Conservation (phyloP, 768 basidiomycete species). For the Neoboletus brunneissimus region DNA sequence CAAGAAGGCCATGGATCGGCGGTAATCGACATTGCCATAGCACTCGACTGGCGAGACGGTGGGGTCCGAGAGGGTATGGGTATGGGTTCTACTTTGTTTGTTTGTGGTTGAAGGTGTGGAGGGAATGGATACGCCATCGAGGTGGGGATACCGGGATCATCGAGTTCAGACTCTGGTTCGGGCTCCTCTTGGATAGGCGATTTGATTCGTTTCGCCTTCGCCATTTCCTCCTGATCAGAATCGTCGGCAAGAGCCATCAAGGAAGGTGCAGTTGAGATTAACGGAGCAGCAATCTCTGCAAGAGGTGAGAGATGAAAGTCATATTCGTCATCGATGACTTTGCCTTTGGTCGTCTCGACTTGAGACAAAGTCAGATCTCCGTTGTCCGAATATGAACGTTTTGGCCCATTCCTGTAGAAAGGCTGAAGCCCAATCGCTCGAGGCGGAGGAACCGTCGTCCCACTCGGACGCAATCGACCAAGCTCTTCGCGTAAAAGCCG, state of each 20-base stretch:
- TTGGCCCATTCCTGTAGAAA: slow-evolving; percentile 22
- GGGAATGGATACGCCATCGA: slow-evolving; percentile 23
- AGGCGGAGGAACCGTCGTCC: slow-evolving; percentile 5
- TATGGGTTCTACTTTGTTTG: slow-evolving; percentile 25
- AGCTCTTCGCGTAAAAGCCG: slow-evolving; percentile 30
- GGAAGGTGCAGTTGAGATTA: slow-evolving; percentile 29
- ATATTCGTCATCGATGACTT: slow-evolving; percentile 25
- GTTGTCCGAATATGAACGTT: slow-evolving; percentile 17
- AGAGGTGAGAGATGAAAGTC: slow-evolving; percentile 34
- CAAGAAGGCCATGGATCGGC: slow-evolving; percentile 24
- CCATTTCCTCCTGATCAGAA: slow-evolving; percentile 28
- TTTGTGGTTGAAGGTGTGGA: slow-evolving; percentile 24
- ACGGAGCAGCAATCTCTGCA: slow-evolving; percentile 21
- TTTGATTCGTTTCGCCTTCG: slow-evolving; percentile 16
- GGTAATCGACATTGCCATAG: slow-evolving; percentile 27
- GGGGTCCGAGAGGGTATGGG: slow-evolving; percentile 29
- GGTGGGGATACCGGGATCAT: slow-evolving; percentile 12
- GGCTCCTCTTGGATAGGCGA: slow-evolving; percentile 24
- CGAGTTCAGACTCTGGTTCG: slow-evolving; percentile 26
- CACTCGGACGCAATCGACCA: slow-evolving; percentile 19
- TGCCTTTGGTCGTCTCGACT: slow-evolving; percentile 20
- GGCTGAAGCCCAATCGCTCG: slow-evolving; percentile 24
- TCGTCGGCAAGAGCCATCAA: slow-evolving; percentile 31
- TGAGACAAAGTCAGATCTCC: slow-evolving; percentile 15
- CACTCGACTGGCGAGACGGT: slow-evolving; percentile 27